A percentile compares a stretch with the other conserved stretches of the same genome.
Conservation (phyloP, 1,139 yeast species). For the Maudiozyma humilis region DNA sequence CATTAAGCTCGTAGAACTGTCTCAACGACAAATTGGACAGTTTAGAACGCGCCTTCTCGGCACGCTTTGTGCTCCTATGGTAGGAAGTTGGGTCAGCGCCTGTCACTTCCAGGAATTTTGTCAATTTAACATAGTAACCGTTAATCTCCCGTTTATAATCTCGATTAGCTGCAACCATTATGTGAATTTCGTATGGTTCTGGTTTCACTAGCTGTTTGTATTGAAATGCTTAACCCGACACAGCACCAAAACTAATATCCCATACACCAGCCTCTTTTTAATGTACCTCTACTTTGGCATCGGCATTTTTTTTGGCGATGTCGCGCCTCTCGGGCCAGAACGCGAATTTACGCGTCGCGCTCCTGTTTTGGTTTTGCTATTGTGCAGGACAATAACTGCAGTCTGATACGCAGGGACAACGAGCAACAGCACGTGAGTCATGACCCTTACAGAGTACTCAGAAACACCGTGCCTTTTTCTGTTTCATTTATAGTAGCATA, state of each 20-base stretch:
- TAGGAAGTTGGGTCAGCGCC: not conserved
- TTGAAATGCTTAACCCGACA: no score
- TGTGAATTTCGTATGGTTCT: not conserved
- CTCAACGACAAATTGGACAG: conserved; percentile 11
- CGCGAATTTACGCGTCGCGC: not conserved
- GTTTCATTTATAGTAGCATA: conserved; percentile 1
- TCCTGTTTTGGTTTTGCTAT: not conserved
- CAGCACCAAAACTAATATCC: not conserved
- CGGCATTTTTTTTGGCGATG: not conserved
- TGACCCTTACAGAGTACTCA: no score
- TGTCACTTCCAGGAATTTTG: conserved; percentile 7
- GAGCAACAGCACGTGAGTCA: no score
- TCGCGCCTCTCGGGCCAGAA: not conserved
- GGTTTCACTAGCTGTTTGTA: not conserved
- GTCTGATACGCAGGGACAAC: no score
- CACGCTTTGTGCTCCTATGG: conserved; percentile 6
- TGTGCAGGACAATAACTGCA: no score
- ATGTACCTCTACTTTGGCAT: not conserved
- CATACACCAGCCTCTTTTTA: not conserved
- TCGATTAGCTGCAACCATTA: not conserved
- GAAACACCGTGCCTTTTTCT: no score
- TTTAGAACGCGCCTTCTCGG: conserved; percentile 15
- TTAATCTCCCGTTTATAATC: conserved; percentile 11
- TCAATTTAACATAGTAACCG: conserved; percentile 12
- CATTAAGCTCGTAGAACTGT: conserved; percentile 16